Percentiles rank a stretch among this genome's conserved stretches.
phyloP scores from a whole-genome alignment of 345 rosid genomes.

The Gossypium mustelinum region DNA sequence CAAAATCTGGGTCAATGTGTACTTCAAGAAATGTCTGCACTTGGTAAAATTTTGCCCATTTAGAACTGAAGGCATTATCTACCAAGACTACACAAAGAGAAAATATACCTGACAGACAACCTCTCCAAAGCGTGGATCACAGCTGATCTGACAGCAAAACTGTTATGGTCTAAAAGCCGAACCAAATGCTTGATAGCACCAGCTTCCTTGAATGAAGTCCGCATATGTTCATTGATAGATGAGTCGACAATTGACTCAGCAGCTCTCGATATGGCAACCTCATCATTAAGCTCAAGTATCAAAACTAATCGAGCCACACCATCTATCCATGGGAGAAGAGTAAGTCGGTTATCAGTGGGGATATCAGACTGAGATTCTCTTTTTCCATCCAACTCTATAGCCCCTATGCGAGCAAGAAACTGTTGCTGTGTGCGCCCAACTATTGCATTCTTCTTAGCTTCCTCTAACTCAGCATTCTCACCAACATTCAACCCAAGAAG shows the following conservation, averaged over 20 bases:
- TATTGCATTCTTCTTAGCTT: conserved; percentile 68
- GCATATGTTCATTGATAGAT: conserved; percentile 70
- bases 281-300: conserved; percentile 78
- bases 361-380: conserved; percentile 34
- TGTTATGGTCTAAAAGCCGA: conserved; percentile 59
- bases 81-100: conserved; percentile 1
- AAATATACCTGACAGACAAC: conserved; percentile 63
- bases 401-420: conserved; percentile 80
- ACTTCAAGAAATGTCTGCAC: background rate
- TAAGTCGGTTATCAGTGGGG: conserved; percentile 32
- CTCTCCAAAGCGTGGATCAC: conserved; percentile 60
- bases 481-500: conserved; percentile 63
- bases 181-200: conserved; percentile 71
- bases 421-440: conserved; percentile 73
- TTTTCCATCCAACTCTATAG: conserved; percentile 62
- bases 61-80: background rate
- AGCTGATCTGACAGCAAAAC: conserved; percentile 45
- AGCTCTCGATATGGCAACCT: conserved; percentile 59
- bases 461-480: conserved; percentile 43
- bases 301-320: conserved; percentile 88
- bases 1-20: background rate
- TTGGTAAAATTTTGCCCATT: background rate
- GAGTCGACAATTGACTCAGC: conserved; percentile 77
- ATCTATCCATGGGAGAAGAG: conserved; percentile 70
- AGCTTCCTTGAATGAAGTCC: conserved; percentile 77